A percentile compares a stretch with the other conserved stretches of the same genome.
phyloP scores from a whole-genome alignment of 2,329 filamentous ascomycete genomes.

The Fusarium musae region DNA sequence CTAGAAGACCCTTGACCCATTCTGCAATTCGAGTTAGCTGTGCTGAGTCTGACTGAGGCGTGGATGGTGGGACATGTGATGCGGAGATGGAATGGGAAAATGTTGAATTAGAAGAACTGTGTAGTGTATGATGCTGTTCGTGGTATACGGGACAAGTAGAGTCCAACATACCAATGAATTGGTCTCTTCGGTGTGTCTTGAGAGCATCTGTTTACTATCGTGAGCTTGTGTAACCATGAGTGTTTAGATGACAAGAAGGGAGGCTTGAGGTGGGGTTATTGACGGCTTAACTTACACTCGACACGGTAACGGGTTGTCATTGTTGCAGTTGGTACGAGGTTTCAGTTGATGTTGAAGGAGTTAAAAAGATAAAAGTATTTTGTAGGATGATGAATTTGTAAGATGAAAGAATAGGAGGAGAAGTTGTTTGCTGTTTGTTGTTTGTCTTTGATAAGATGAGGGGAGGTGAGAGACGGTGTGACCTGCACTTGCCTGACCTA shows the following conservation, averaged over 20 bases:
- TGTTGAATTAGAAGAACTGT: background rate
- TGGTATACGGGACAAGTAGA: background rate
- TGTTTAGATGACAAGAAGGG: background rate
- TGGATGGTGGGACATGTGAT: slow-evolving; percentile 5
- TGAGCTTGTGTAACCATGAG: slow-evolving; percentile 36
- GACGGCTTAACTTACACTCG: slow-evolving; percentile 66
- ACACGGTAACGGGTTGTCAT: slow-evolving; percentile 76
- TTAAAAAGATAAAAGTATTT: background rate
- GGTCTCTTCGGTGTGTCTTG: slow-evolving; percentile 90
- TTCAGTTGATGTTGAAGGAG: background rate
- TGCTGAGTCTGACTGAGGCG: background rate
- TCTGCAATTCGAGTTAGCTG: slow-evolving; percentile 60
- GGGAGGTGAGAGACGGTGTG: slow-evolving; percentile 32
- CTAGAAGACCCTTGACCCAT: slow-evolving; percentile 96
- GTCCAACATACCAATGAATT: slow-evolving; percentile 75
- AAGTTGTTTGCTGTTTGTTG: background rate
- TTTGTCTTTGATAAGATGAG: slow-evolving; percentile 16
- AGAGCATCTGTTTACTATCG: slow-evolving; percentile 61
- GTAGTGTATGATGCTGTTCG: background rate
- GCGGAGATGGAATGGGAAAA: background rate
- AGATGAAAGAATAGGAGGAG: background rate
- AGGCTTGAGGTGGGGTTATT: slow-evolving; percentile 5
- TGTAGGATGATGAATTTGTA: background rate
- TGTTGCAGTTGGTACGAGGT: background rate
- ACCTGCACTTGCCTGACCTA: slow-evolving; percentile 36